A percentile compares a stretch with the other conserved stretches of the same genome.
phyloP scores from a whole-genome alignment of 441 rosid genomes.

The Sinapis alba region DNA sequence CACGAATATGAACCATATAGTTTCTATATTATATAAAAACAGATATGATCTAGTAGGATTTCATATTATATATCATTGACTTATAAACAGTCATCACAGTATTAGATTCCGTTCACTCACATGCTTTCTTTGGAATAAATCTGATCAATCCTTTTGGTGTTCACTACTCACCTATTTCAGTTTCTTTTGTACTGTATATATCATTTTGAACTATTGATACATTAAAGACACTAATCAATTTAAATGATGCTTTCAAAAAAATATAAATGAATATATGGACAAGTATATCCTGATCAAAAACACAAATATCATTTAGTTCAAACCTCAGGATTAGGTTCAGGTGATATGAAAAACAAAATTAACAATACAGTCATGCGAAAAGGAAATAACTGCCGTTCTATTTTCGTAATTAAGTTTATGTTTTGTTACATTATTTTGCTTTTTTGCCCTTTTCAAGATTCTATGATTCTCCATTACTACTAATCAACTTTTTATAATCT shows the following conservation, averaged over 20 bases:
- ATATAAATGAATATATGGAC: too few relatives aligned
- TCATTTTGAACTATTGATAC: too few relatives aligned
- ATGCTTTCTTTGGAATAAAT: constrained; percentile 19
- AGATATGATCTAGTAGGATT: background rate
- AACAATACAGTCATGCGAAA: background rate
- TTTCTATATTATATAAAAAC: background rate
- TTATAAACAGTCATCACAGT: background rate
- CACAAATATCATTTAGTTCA: background rate
- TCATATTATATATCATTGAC: constrained; percentile 10
- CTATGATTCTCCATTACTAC: background rate
- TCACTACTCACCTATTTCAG: background rate
- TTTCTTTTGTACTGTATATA: too few relatives aligned
- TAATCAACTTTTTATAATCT: background rate
- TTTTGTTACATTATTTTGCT: background rate
- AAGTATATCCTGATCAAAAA: background rate
- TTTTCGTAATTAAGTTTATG: background rate
- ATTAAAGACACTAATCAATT: too few relatives aligned
- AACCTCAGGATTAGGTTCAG: background rate
- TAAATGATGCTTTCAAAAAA: too few relatives aligned
- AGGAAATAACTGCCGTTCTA: background rate
- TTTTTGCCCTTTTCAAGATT: background rate
- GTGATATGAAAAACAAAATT: background rate
- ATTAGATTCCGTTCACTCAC: constrained; percentile 29
- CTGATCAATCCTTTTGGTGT: background rate
- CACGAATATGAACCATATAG: constrained; percentile 8